A percentile compares a stretch with the other conserved stretches of the same genome.
Evolutionary conservation across 2,329 filamentous ascomycete genomes (phyloP).

Genomic region (Ceratocystis smalleyi): DNA sequence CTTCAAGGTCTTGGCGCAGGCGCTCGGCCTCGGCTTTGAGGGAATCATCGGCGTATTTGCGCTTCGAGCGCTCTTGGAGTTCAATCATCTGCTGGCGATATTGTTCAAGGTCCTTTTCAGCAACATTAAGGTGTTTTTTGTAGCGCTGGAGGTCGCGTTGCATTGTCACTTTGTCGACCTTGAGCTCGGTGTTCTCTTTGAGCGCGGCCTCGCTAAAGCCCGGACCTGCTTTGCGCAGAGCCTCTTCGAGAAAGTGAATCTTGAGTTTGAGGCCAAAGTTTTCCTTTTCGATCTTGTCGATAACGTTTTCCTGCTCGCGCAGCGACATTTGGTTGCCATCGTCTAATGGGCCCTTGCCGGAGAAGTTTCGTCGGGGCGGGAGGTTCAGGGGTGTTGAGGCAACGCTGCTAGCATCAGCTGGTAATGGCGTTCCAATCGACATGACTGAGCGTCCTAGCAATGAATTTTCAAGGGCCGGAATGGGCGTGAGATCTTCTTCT

Average conservation of each 20-base stretch:
- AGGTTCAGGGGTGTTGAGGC: conserved; percentile 69
- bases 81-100: conserved; percentile 71
- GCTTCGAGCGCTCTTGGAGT: conserved; percentile 66
- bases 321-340: conserved; percentile 83
- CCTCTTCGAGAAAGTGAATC: conserved; percentile 91
- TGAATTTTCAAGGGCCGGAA: conserved; percentile 60
- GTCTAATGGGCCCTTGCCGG: conserved; percentile 53
- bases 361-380: conserved; percentile 42
- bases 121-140: conserved; percentile 66
- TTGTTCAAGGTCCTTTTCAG: conserved; percentile 72
- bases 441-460: conserved; percentile 49
- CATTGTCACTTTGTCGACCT: conserved; percentile 82
- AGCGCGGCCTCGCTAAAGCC: conserved; percentile 80
- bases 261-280: conserved; percentile 95
- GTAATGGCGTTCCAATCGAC: conserved; percentile 26
- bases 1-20: conserved; percentile 40
- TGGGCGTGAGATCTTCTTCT: conserved; percentile 56
- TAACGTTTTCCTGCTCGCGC: conserved; percentile 86
- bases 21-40: conserved; percentile 46
- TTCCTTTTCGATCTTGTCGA: conserved; percentile 94
- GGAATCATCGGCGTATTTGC: conserved; percentile 55
- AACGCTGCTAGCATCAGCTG: conserved; percentile 55
- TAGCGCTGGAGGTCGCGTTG: conserved; percentile 73
- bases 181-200: conserved; percentile 90
- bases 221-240: conserved; percentile 69